Evolutionary conservation across 352 stramenopile species (phyloP).

Genomic region (Phytophthora cactorum): DNA sequence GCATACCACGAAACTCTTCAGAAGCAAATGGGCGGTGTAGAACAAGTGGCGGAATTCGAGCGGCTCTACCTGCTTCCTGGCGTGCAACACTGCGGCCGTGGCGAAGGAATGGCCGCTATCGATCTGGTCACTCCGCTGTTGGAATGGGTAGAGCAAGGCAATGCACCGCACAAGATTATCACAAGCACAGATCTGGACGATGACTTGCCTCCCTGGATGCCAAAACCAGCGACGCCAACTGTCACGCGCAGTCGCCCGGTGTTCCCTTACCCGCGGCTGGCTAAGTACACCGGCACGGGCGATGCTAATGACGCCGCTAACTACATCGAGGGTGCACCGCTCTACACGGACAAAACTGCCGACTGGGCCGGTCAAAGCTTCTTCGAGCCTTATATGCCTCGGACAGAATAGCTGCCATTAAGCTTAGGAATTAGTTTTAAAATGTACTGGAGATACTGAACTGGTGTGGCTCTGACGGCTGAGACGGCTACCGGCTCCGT

Average conservation of each 20-base stretch:
- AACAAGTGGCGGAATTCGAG: constrained; percentile 34
- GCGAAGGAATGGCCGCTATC: constrained; percentile 40
- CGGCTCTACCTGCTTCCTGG: constrained; percentile 45
- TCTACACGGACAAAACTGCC: constrained; percentile 28
- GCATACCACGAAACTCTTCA: constrained; percentile 44
- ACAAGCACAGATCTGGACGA: constrained; percentile 24
- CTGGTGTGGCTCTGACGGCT: no score
- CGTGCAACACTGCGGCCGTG: constrained; percentile 43
- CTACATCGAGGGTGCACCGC: constrained; percentile 22
- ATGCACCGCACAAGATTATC: constrained; percentile 28
- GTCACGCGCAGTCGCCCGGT: constrained; percentile 32
- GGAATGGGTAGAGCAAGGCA: constrained; percentile 43
- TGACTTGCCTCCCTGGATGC: constrained; percentile 16
- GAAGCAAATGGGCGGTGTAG: constrained; percentile 31
- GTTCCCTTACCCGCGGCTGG: constrained; percentile 31
- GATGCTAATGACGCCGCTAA: constrained; percentile 27
- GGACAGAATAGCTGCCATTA: constrained; percentile 9
- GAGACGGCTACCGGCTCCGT: no score
- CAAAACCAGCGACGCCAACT: neutral
- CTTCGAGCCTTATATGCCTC: constrained; percentile 31
- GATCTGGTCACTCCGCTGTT: constrained; percentile 46
- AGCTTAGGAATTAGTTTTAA: no score
- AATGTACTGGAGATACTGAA: no score
- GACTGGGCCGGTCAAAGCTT: constrained; percentile 33
- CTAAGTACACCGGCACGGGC: constrained; percentile 21